Percentiles rank a stretch among this genome's conserved stretches.
These are phyloP conservation scores for Pharus latifolius DNA, from an alignment of 176 grass and related monocot genomes.

Conservation along the genomic window DNA sequence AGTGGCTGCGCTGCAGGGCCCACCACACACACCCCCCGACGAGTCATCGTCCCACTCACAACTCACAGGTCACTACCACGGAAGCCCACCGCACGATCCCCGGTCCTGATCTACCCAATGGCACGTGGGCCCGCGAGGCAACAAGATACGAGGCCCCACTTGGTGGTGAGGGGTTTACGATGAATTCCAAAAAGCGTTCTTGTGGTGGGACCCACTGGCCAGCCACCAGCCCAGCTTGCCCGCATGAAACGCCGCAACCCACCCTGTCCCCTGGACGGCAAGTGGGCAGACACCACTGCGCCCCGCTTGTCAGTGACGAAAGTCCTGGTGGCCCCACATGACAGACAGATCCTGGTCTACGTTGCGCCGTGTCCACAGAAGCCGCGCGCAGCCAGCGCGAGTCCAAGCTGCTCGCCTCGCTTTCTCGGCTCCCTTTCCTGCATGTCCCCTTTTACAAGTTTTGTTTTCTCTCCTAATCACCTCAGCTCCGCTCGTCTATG, in stretches of 20 bases:
- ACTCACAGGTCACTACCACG: too few species aligned
- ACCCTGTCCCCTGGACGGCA: neutral
- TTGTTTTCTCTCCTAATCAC: neutral
- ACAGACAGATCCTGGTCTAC: neutral
- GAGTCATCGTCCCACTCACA: too few species aligned
- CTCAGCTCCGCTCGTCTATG: neutral
- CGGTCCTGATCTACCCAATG: neutral
- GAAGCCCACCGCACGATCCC: too few species aligned
- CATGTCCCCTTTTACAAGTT: neutral
- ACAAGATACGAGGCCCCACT: neutral
- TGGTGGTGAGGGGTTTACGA: neutral
- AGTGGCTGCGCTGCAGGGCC: neutral
- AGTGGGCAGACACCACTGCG: neutral
- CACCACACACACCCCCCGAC: neutral
- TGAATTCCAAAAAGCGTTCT: neutral
- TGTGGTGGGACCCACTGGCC: neutral
- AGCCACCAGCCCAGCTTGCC: conserved; percentile 11
- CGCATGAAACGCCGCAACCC: neutral
- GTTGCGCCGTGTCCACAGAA: too few species aligned
- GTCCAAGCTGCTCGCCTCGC: neutral
- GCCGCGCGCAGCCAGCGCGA: neutral
- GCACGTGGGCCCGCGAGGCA: neutral
- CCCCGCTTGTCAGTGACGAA: neutral
- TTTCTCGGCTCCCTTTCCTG: conserved; percentile 5
- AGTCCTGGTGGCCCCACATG: neutral